Evolutionary conservation across 176 grass and related monocot genomes (phyloP).

Genomic region (Puya raimondii): DNA sequence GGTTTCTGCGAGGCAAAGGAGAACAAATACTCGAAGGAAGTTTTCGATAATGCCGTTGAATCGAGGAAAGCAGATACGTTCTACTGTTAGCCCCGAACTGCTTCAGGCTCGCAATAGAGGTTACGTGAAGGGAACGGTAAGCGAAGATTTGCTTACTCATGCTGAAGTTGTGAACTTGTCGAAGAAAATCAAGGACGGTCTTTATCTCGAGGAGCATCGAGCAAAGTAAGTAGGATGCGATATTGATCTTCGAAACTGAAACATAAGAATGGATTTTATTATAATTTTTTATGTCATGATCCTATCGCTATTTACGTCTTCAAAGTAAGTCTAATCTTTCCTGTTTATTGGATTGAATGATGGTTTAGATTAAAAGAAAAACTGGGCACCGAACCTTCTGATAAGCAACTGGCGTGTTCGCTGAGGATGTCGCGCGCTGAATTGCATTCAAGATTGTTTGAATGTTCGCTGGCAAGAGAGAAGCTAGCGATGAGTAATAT

Average conservation of each 20-base stretch:
- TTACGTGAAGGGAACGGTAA: slow-evolving; percentile 63
- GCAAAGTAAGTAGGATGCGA: slow-evolving; percentile 40
- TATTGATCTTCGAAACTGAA: not conserved
- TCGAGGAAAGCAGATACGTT: slow-evolving; percentile 11
- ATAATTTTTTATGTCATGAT: not conserved
- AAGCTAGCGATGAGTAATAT: slow-evolving; percentile 89
- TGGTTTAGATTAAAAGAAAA: slow-evolving; percentile 71
- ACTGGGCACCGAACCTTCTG: slow-evolving; percentile 67
- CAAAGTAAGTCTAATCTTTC: not conserved
- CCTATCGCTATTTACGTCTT: too few species aligned
- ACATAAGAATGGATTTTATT: not conserved
- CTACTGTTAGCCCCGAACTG: slow-evolving; percentile 67
- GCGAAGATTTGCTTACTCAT: slow-evolving; percentile 78
- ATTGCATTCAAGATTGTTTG: slow-evolving; percentile 48
- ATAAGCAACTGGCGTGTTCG: slow-evolving; percentile 48
- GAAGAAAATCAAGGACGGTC: slow-evolving; percentile 87
- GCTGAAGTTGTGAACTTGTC: slow-evolving; percentile 81
- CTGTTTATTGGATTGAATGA: not conserved
- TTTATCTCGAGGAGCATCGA: slow-evolving; percentile 58
- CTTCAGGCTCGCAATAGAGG: slow-evolving; percentile 48
- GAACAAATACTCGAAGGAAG: slow-evolving; percentile 41
- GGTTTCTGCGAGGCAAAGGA: slow-evolving; percentile 56
- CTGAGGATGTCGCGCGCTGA: slow-evolving; percentile 55
- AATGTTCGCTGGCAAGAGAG: slow-evolving; percentile 73
- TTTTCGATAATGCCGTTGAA: slow-evolving; percentile 24